phyloP scores from a whole-genome alignment of 768 basidiomycete species.

The Naematelia aurantialba region DNA sequence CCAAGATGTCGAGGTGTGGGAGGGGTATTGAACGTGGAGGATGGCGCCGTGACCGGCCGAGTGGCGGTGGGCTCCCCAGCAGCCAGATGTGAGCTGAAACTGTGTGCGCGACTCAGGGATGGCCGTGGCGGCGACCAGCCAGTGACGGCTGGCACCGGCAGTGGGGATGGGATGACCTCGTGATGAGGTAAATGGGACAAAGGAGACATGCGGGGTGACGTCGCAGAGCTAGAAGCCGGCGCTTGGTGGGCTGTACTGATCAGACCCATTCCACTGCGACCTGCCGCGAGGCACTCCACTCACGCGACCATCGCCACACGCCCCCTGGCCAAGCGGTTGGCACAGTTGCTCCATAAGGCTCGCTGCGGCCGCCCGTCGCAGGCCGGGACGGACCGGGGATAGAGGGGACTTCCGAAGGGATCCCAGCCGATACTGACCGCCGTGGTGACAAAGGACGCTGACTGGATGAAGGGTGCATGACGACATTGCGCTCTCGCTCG shows the following conservation, averaged over 20 bases:
- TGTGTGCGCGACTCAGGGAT: background rate
- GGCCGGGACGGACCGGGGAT: background rate
- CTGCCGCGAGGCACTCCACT: background rate
- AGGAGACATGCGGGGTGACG: background rate
- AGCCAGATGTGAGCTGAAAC: background rate
- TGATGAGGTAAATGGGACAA: background rate
- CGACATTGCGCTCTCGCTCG: constrained; percentile 78
- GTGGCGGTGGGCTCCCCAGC: background rate
- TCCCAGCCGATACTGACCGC: background rate
- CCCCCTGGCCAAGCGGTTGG: constrained; percentile 5
- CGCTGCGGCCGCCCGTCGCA: background rate
- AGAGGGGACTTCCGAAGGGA: background rate
- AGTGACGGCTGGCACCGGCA: background rate
- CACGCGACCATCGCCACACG: constrained; percentile 12
- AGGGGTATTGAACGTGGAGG: background rate
- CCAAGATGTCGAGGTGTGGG: background rate
- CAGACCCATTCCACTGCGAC: background rate
- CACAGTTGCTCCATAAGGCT: background rate
- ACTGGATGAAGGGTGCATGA: constrained; percentile 62
- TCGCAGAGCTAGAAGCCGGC: background rate
- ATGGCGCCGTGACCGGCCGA: background rate
- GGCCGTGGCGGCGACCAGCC: background rate
- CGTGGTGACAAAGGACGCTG: background rate
- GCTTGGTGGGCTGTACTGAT: background rate
- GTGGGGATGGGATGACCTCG: background rate